Evolutionary conservation across 2,329 filamentous ascomycete genomes (phyloP).

Genomic region (Monosporascus sp.): DNA sequence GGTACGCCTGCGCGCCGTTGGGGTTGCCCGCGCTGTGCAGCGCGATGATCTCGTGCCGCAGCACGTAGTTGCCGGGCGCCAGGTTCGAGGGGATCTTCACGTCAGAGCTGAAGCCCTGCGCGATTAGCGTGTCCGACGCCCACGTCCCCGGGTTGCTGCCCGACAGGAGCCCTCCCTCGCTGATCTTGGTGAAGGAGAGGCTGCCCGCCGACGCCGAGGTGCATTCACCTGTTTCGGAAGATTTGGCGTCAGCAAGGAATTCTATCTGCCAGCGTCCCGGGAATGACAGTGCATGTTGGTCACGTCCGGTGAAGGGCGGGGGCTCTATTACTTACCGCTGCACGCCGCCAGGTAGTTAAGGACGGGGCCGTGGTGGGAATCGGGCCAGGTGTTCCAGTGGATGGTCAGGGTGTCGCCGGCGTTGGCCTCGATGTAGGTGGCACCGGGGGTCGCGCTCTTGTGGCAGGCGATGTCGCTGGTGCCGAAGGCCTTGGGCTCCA

Average conservation of each 20-base stretch:
- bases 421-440: conserved; percentile 13
- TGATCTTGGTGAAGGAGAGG: conserved; percentile 27
- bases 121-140: conserved; percentile 36
- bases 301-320: neutral
- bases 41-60: conserved; percentile 46
- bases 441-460: conserved; percentile 23
- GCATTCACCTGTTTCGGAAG: conserved; percentile 24
- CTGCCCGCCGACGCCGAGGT: conserved; percentile 19
- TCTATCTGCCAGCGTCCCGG: neutral
- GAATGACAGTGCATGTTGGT: neutral
- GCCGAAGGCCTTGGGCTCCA: conserved; percentile 26
- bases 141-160: conserved; percentile 27
- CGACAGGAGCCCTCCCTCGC: conserved; percentile 17
- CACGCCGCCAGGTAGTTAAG: conserved; percentile 32
- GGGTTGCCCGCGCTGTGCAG: conserved; percentile 36
- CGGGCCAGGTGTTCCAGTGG: conserved; percentile 30
- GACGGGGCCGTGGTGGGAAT: conserved; percentile 29
- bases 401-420: conserved; percentile 25
- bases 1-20: conserved; percentile 44
- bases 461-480: conserved; percentile 31
- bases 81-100: conserved; percentile 37
- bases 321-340: conserved; percentile 10
- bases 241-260: neutral
- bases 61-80: conserved; percentile 41
- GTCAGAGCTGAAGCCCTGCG: conserved; percentile 41